phyloP scores from a whole-genome alignment of 768 basidiomycete species.

The Lyophyllum atratum region DNA sequence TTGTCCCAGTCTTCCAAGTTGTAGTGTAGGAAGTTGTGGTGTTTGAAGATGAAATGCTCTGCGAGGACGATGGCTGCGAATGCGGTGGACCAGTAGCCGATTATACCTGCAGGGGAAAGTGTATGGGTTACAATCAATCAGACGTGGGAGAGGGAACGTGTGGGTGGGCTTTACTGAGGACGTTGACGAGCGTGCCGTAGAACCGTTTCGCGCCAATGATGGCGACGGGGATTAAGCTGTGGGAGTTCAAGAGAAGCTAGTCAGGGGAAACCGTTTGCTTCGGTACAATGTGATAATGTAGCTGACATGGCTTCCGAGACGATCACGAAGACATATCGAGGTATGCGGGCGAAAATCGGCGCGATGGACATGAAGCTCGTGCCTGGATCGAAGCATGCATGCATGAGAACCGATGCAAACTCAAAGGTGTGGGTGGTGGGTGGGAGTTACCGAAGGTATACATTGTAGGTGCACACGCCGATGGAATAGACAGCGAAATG shows the following conservation, averaged over 20 bases:
- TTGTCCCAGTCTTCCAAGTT: constrained; percentile 56
- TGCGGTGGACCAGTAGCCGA: constrained; percentile 60
- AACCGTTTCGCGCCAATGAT: constrained; percentile 73
- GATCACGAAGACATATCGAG: constrained; percentile 66
- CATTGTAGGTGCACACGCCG: constrained; percentile 75
- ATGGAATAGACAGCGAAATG: constrained; percentile 73
- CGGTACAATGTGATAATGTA: not conserved
- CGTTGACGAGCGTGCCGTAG: constrained; percentile 61
- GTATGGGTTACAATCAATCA: not conserved
- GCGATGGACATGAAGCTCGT: constrained; percentile 68
- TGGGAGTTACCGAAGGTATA: constrained; percentile 74
- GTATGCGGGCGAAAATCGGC: constrained; percentile 54
- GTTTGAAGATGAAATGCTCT: constrained; percentile 71
- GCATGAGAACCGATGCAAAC: not conserved
- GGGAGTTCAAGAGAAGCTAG: not conserved
- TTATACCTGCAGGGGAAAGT: constrained; percentile 31
- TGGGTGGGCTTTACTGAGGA: constrained; percentile 49
- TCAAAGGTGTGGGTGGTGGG: not conserved
- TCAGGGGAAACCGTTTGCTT: not conserved
- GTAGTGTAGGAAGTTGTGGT: constrained; percentile 48
- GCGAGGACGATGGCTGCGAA: constrained; percentile 61
- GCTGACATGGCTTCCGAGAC: constrained; percentile 68
- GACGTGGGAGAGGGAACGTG: not conserved
- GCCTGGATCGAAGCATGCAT: constrained; percentile 25
- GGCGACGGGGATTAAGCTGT: constrained; percentile 64